A percentile compares a stretch with the other conserved stretches of the same genome.
phyloP scores from a whole-genome alignment of 2,329 filamentous ascomycete species.

The Trichophyton rubrum region DNA sequence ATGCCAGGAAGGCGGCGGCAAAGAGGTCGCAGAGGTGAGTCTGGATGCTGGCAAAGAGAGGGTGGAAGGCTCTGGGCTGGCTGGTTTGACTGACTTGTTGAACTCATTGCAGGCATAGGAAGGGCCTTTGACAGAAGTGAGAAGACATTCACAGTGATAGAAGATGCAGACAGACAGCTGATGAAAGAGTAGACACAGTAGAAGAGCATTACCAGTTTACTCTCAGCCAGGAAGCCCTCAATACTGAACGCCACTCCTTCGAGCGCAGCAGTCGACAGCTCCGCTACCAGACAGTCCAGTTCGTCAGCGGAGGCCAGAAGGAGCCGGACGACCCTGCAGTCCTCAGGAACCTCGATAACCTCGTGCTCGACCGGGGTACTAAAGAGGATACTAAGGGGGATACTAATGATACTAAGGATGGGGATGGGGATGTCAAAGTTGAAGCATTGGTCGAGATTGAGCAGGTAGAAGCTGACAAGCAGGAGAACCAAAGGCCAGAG shows the following conservation, averaged over 20 bases:
- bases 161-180: neutral
- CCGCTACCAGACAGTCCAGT: constrained; percentile 44
- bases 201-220: constrained; percentile 20
- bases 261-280: constrained; percentile 39
- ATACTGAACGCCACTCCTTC: constrained; percentile 40
- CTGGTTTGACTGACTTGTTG: no score
- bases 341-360: neutral
- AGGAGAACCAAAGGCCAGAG: neutral
- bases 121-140: no score
- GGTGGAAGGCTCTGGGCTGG: no score
- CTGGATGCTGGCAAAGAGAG: neutral
- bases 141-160: no score
- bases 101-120: no score
- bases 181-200: neutral
- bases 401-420: neutral
- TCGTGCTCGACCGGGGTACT: neutral
- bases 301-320: constrained; percentile 47
- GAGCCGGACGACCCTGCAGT: constrained; percentile 23
- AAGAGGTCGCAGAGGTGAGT: neutral
- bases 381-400: neutral
- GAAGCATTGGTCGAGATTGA: neutral
- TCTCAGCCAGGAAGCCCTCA: constrained; percentile 47
- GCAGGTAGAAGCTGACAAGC: neutral
- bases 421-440: neutral
- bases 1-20: neutral